Evolutionary conservation across 768 basidiomycete genomes (phyloP).

Genomic region (Podaxis carcinomalis): DNA sequence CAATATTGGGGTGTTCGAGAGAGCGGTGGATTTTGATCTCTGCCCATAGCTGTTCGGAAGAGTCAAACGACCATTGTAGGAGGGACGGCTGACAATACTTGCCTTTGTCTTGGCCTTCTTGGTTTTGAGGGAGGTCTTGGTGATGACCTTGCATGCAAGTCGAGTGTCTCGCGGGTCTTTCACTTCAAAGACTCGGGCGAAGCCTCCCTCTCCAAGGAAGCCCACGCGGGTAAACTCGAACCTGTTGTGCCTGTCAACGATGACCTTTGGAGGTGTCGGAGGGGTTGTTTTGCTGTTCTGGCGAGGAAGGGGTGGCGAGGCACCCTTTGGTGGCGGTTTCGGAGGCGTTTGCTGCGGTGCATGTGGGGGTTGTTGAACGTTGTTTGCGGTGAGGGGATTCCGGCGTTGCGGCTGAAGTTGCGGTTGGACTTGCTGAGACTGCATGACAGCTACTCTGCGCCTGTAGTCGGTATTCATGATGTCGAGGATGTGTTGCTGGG

Average conservation of each 20-base stretch:
- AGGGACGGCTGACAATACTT: conserved; percentile 13
- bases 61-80: neutral
- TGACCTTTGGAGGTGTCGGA: conserved; percentile 75
- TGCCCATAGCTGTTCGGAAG: conserved; percentile 72
- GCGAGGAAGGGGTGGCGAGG: conserved; percentile 66
- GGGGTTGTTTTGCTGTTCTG: conserved; percentile 82
- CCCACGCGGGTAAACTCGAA: conserved; percentile 68
- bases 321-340: conserved; percentile 35
- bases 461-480: conserved; percentile 8
- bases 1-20: conserved; percentile 89
- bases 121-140: conserved; percentile 86
- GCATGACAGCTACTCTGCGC: conserved; percentile 8
- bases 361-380: conserved; percentile 14
- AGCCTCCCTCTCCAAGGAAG: conserved; percentile 94
- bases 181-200: conserved; percentile 96
- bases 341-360: conserved; percentile 27
- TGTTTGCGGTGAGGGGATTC: conserved; percentile 6
- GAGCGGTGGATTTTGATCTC: conserved; percentile 98
- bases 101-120: conserved; percentile 99
- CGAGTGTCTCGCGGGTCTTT: conserved; percentile 60
- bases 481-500: conserved; percentile 1
- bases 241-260: conserved; percentile 56
- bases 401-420: conserved; percentile 13
- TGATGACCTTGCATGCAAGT: conserved; percentile 91
- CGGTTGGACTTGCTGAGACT: conserved; percentile 16